A percentile compares a stretch with the other conserved stretches of the same genome.
phyloP scores from a whole-genome alignment of 257 asterid genomes.

The Salvia rosmarinus region DNA sequence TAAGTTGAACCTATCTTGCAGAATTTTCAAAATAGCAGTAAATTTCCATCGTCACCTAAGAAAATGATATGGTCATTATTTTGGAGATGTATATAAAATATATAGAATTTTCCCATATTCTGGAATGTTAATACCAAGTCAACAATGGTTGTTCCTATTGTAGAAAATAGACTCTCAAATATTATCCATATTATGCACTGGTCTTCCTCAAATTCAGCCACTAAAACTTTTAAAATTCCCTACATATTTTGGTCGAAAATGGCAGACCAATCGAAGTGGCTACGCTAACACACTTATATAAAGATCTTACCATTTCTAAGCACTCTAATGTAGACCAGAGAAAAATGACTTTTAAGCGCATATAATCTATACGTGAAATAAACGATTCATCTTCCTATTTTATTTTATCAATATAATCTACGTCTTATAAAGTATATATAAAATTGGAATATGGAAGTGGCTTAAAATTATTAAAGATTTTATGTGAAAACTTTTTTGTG shows the following conservation, averaged over 20 bases:
- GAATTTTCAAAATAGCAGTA: no score
- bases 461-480: background rate
- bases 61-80: no score
- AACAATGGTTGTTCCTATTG: conserved; percentile 27
- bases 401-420: background rate
- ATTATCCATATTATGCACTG: conserved; percentile 9
- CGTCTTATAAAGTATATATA: background rate
- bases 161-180: conserved; percentile 6
- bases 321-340: conserved; percentile 35
- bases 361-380: background rate
- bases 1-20: no score
- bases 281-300: background rate
- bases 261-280: conserved; percentile 50
- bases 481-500: background rate
- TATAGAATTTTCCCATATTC: background rate
- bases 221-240: conserved; percentile 38
- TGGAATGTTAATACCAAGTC: conserved; percentile 16
- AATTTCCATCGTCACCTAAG: no score
- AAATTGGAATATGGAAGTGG: background rate
- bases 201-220: conserved; percentile 55
- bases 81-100: background rate
- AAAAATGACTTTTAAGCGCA: background rate
- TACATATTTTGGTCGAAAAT: conserved; percentile 24
- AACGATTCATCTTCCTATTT: background rate
- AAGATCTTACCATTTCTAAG: conserved; percentile 34